Evolutionary conservation across 2,329 filamentous ascomycete species (phyloP), one percentile per base, ranked within the genome.

Genomic region (Teratosphaeriaceae sp.): DNA sequence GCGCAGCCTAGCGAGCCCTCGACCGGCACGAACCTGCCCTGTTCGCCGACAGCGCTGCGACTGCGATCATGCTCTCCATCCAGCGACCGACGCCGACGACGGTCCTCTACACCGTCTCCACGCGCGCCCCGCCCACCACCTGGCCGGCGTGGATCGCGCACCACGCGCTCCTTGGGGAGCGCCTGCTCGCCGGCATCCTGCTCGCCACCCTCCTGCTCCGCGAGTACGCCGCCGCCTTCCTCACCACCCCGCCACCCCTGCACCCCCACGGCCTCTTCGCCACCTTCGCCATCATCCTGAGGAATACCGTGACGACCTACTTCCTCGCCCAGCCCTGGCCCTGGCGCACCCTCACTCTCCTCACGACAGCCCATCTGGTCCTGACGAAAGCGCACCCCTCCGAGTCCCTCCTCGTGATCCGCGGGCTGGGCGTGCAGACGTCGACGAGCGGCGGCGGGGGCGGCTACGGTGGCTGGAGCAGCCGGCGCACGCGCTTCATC

Each of bases 41-140:
- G 9, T 31, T 15, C 8, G 6, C 29, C 5, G 29, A 7, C 29
- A 31, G 16, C 6, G 7, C 5, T 5, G n/a, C 11, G 15, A 31
- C 6, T 31, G 8, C 11, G 29, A 31, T n/a, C 9, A 39, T 39
- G 37, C 54, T 65, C 37, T 54, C 56, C 9, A 56, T 58, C 19
- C 59, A 53, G 21, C 50, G 60, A 5, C 71, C 71, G 11, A 72
- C 92, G 19, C 83, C 87, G 36, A 94, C 88, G 2, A 95, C 92
- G n/a, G 82, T 86, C 61, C 84, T 86, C 53, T 97, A 90, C 73
- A 94, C 85, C 22, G 86, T 96, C 43, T 92, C 89, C 26, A 96
- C 89, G 45, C 79, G 80, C 34, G 79, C 85, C 11, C 59, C 64
- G 11, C 66, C 65, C 26, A 63, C 62, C 8, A 74, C 69, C 13